Evolutionary conservation across 805 yeast species (phyloP).

Genomic region (Saccharomycopsis sp.): DNA sequence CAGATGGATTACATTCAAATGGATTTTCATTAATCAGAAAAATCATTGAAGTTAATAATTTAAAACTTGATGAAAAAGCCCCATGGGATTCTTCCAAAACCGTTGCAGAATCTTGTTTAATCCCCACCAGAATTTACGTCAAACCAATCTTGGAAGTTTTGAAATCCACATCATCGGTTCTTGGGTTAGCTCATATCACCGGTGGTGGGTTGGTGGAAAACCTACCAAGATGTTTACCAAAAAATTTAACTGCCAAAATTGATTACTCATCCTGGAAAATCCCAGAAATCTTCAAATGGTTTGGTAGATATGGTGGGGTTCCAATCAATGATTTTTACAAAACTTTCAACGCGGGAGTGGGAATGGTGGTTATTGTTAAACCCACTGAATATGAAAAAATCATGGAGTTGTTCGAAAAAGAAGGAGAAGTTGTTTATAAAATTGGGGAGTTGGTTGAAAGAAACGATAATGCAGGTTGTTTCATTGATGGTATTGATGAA

Average conservation of each 20-base stretch:
- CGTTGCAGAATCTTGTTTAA: slow-evolving; percentile 76
- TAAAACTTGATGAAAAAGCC: slow-evolving; percentile 60
- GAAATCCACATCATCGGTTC: slow-evolving; percentile 34
- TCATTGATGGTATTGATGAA: slow-evolving; percentile 30
- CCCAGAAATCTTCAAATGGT: slow-evolving; percentile 88
- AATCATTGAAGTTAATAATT: slow-evolving; percentile 70
- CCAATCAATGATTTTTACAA: slow-evolving; percentile 77
- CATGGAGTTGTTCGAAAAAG: slow-evolving; percentile 39
- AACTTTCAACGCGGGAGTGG: slow-evolving; percentile 88
- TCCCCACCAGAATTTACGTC: slow-evolving; percentile 92
- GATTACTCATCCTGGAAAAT: slow-evolving; percentile 77
- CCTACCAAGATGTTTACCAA: slow-evolving; percentile 89
- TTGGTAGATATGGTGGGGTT: slow-evolving; percentile 83
- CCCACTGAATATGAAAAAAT: slow-evolving; percentile 30
- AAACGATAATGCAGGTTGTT: slow-evolving; percentile 47
- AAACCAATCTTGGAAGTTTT: slow-evolving; percentile 76
- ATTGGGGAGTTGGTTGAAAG: slow-evolving; percentile 52
- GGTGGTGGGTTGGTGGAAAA: slow-evolving; percentile 98
- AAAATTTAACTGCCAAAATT: slow-evolving; percentile 64
- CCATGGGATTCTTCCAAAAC: slow-evolving; percentile 73
- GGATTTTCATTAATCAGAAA: slow-evolving; percentile 93
- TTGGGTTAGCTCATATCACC: slow-evolving; percentile 94
- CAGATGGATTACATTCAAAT: slow-evolving; percentile 93
- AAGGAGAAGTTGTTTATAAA: slow-evolving; percentile 65
- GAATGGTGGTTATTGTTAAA: slow-evolving; percentile 12